phyloP scores from a whole-genome alignment of 2,329 filamentous ascomycete species.

The Hortaea werneckii region DNA sequence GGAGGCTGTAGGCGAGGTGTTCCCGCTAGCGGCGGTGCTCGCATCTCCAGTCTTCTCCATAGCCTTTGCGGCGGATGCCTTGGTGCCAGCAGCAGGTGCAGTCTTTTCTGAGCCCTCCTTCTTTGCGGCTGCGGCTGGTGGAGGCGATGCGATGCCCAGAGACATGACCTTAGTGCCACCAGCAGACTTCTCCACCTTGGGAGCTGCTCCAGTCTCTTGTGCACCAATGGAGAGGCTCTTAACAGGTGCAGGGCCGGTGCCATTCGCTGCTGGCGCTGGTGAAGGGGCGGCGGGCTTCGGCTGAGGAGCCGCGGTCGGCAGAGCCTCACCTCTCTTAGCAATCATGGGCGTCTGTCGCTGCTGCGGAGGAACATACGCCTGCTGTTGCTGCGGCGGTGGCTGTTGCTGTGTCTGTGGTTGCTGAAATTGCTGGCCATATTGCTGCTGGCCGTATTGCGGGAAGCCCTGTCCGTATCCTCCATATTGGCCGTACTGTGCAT shows the following conservation, averaged over 20 bases:
- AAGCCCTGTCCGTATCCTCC: constrained; percentile 23
- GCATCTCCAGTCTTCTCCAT: constrained; percentile 82
- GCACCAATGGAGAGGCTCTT: constrained; percentile 52
- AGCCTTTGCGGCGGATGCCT: constrained; percentile 77
- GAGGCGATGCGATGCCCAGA: constrained; percentile 38
- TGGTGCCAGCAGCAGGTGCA: constrained; percentile 60
- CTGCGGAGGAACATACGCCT: constrained; percentile 42
- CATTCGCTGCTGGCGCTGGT: constrained; percentile 48
- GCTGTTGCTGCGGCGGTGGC: constrained; percentile 29
- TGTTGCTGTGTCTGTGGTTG: constrained; percentile 20
- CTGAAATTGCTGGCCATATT: constrained; percentile 31
- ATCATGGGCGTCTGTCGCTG: constrained; percentile 49
- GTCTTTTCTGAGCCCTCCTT: constrained; percentile 34
- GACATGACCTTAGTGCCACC: constrained; percentile 61
- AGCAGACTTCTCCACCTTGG: constrained; percentile 43
- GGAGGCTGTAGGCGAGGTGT: constrained; percentile 70
- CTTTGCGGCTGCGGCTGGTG: constrained; percentile 44
- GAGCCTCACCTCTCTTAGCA: constrained; percentile 49
- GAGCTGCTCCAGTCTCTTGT: constrained; percentile 34
- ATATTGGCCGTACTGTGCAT: constrained; percentile 14
- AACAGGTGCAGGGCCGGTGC: constrained; percentile 39
- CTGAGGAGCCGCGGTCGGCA: constrained; percentile 33
- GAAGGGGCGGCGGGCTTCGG: constrained; percentile 42
- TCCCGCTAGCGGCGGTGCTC: constrained; percentile 47
- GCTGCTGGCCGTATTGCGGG: constrained; percentile 32